Evolutionary conservation across 176 grass and related monocot species (phyloP).

Genomic region (Saccharum spontaneum): DNA sequence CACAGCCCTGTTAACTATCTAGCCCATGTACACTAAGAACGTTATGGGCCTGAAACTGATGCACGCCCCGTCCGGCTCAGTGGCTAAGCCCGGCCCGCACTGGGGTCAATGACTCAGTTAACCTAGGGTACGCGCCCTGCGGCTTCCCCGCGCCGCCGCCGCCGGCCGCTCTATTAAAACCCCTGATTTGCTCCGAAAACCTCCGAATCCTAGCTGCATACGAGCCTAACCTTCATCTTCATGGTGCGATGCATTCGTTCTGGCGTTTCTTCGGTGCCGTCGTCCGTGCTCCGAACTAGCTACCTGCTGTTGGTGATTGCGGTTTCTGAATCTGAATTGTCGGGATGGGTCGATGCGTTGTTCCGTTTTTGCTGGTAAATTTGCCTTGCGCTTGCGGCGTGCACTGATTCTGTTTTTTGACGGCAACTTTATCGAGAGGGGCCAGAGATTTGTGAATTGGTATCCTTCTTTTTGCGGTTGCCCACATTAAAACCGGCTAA

Average conservation of each 20-base stretch:
- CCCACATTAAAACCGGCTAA: conserved; percentile 14
- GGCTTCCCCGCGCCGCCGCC: not conserved
- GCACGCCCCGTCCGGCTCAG: not conserved
- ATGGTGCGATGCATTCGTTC: not conserved
- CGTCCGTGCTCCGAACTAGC: not conserved
- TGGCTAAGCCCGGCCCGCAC: not conserved
- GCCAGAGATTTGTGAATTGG: conserved; percentile 12
- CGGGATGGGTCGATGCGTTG: not conserved
- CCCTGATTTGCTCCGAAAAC: not conserved
- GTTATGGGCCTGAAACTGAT: not conserved
- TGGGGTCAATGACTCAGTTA: not conserved
- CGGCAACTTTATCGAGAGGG: conserved; percentile 45
- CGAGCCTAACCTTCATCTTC: not conserved
- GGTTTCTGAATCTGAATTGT: not conserved
- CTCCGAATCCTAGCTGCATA: not conserved
- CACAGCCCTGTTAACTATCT: not conserved
- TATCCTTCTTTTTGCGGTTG: conserved; percentile 36
- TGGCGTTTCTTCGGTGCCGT: not conserved
- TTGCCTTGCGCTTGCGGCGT: not conserved
- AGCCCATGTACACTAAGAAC: not conserved
- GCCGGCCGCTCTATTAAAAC: conserved; percentile 15
- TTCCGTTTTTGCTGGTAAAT: conserved; percentile 3
- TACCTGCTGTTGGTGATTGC: not conserved
- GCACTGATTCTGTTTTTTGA: not conserved
- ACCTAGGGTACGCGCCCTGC: not conserved